Percentiles rank a stretch among this genome's conserved stretches.
These are phyloP conservation scores for Rhododendron ovatum DNA, from an alignment of 148 eudicot genomes.

Conservation along the genomic window DNA sequence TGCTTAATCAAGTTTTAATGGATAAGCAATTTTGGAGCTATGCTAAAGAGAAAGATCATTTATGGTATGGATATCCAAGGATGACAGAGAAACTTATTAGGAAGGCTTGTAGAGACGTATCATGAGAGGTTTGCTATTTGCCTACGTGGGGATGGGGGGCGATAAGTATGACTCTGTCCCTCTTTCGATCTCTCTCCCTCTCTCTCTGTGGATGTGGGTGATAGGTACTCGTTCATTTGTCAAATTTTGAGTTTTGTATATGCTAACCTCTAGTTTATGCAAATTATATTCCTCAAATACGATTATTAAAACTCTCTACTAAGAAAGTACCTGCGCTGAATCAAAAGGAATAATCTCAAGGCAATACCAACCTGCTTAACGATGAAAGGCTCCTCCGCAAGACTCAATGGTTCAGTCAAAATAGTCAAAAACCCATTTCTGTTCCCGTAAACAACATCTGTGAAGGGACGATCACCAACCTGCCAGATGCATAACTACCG, in stretches of 20 bases:
- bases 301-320: neutral
- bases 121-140: neutral
- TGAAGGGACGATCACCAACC: constrained; percentile 90
- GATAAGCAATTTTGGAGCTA: neutral
- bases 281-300: neutral
- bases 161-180: neutral
- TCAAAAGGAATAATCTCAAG: neutral
- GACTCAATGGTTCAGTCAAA: constrained; percentile 64
- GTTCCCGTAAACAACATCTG: constrained; percentile 82
- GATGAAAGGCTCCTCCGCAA: constrained; percentile 62
- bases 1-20: neutral
- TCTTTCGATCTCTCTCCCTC: neutral
- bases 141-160: neutral
- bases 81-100: neutral
- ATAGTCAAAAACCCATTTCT: constrained; percentile 78
- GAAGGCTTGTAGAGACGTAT: neutral
- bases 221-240: neutral
- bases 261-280: neutral
- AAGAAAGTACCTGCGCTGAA: neutral
- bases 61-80: neutral
- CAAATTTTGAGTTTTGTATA: neutral
- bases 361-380: constrained; percentile 51
- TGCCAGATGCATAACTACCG: constrained; percentile 16
- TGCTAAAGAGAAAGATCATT: neutral
- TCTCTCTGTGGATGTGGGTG: neutral